phyloP scores from a whole-genome alignment of 2,329 filamentous ascomycete genomes.

The Onygenales sp. region DNA sequence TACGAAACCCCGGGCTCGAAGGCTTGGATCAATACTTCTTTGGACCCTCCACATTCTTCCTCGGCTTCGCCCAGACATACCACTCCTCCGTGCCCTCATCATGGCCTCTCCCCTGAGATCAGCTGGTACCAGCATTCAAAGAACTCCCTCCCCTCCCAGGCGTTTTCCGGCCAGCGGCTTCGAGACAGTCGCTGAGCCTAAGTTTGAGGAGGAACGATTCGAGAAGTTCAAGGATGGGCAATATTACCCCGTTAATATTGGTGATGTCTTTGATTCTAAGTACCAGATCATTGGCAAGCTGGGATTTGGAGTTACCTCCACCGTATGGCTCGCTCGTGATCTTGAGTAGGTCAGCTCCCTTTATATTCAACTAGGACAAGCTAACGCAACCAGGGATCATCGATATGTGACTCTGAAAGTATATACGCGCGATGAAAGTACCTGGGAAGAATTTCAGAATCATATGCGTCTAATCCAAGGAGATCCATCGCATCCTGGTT shows the following conservation, averaged over 20 bases:
- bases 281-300: conserved; percentile 23
- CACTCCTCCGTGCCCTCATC: background rate
- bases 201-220: conserved; percentile 20
- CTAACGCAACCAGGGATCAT: conserved; percentile 14
- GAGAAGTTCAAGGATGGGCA: conserved; percentile 15
- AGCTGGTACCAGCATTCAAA: conserved; percentile 11
- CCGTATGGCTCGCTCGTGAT: conserved; percentile 22
- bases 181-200: conserved; percentile 9
- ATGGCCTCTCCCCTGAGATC: conserved; percentile 16
- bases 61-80: background rate
- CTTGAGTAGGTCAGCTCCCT: conserved; percentile 14
- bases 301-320: conserved; percentile 21
- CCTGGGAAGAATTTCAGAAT: conserved; percentile 18
- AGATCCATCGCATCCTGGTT: conserved; percentile 18
- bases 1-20: no score
- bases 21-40: no score
- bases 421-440: conserved; percentile 13
- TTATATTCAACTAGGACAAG: conserved; percentile 3
- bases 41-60: background rate
- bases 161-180: conserved; percentile 15
- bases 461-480: conserved; percentile 20
- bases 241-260: conserved; percentile 25
- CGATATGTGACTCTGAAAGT: conserved; percentile 18
- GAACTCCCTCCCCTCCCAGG: conserved; percentile 9
- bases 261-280: conserved; percentile 18